These are phyloP conservation scores for Escovopsis weberi DNA, from an alignment of 2,329 filamentous ascomycete species.

Conservation along the genomic window DNA sequence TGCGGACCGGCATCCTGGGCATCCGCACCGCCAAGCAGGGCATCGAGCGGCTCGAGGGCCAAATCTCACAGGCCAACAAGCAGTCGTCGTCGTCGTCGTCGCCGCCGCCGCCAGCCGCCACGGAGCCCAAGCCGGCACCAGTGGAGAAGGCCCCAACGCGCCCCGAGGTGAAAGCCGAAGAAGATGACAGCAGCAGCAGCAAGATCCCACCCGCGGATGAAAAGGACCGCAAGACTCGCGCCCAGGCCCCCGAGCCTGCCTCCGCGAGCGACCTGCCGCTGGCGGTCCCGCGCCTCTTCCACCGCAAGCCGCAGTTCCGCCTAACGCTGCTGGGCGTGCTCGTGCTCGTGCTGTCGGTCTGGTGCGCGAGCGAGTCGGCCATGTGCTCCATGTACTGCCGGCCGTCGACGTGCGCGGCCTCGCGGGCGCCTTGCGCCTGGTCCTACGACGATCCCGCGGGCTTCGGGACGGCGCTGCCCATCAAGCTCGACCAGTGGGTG, in stretches of 20 bases:
- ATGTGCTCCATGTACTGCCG: constrained; percentile 42
- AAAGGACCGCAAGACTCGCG: constrained; percentile 5
- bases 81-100: constrained; percentile 6
- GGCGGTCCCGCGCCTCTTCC: constrained; percentile 33
- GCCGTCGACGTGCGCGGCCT: constrained; percentile 31
- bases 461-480: constrained; percentile 45
- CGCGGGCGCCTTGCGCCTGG: constrained; percentile 33
- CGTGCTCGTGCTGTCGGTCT: constrained; percentile 29
- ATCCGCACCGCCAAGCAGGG: constrained; percentile 42
- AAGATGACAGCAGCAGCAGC: too few species aligned
- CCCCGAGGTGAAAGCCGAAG: too few species aligned
- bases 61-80: constrained; percentile 28
- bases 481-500: constrained; percentile 48
- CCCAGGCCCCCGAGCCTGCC: constrained; percentile 2
- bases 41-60: constrained; percentile 42
- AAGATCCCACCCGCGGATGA: background rate
- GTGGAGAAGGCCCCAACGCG: too few species aligned
- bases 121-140: background rate
- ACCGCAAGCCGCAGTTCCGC: constrained; percentile 26
- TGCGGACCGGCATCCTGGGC: constrained; percentile 35
- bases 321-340: constrained; percentile 34
- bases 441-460: constrained; percentile 41
- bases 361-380: constrained; percentile 38
- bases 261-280: constrained; percentile 24
- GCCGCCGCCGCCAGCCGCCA: background rate